Evolutionary conservation across 225 moss, liverwort and hornwort species (phyloP), one percentile per base, ranked within the genome.

Genomic region (Asterella californica): DNA sequence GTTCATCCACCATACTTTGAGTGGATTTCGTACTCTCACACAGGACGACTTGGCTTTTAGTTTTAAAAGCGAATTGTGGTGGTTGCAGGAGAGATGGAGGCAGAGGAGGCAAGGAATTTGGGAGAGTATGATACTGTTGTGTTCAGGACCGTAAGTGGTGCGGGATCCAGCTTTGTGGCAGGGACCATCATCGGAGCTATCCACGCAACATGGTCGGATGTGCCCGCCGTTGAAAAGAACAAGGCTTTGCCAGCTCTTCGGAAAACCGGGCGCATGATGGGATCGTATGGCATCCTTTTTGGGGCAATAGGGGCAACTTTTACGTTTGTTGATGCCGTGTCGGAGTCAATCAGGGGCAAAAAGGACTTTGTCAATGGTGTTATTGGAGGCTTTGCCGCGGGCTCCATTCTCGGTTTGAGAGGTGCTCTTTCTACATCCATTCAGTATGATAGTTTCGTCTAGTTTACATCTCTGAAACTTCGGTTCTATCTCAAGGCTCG

Each of bases 191-290:
- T 92, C 62, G 96, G 94, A 25, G 93, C 94, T 49, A 80, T 94
- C 72, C 83, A 90, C 15, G 94, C 96, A 4, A 90, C 96, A 47
- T 97, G 96, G 96, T 85, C 91, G 70, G 92, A 97, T 80, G 94
- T 94, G 75, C 91, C 94, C 42, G 89, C 91, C 46, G 89, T 97
- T 15, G 91, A 94, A 85, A 85, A 88, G 85, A 97, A 97, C n/a
- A 84, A 86, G 65, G 90, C 90, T 52, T 75, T 87, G 91, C 92
- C 91, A 22, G 94, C 90, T 0, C 85, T 97, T 79, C 72, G 34
- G 79, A 97, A 94, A 65, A 94, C 93, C 7, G 88, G 88, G 32
- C 84, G 90, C 60, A 84, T 91, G 6, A 93, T 94, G 90, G 88
- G 90, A 48, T 88, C 83, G 82, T 97, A 93, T 32, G 96, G 94